Conservation (phyloP, 176 grass and related monocot genomes). For the Pontederia paniculata region DNA sequence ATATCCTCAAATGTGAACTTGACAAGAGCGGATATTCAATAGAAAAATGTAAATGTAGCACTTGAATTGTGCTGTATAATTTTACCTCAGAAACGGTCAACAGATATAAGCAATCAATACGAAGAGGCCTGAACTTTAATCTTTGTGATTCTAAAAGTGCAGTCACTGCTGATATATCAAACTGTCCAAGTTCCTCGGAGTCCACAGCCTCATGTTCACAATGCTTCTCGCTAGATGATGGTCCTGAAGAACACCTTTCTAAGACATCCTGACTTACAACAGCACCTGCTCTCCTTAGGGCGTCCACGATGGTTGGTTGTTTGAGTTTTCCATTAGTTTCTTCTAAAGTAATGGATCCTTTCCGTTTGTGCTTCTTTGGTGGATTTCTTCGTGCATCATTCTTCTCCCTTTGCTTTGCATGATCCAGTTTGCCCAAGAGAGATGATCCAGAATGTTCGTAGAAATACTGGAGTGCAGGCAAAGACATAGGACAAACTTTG, state of each 20-base stretch:
- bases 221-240: slow-evolving; percentile 26
- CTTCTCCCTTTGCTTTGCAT: slow-evolving; percentile 40
- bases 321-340: slow-evolving; percentile 53
- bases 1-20: not conserved
- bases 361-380: slow-evolving; percentile 47
- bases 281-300: slow-evolving; percentile 62
- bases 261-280: slow-evolving; percentile 43
- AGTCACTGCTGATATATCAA: slow-evolving; percentile 59
- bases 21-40: not conserved
- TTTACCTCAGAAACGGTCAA: slow-evolving; percentile 72
- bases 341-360: slow-evolving; percentile 27
- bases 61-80: not conserved
- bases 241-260: slow-evolving; percentile 39
- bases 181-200: slow-evolving; percentile 40
- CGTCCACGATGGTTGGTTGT: slow-evolving; percentile 63
- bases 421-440: slow-evolving; percentile 33
- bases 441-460: slow-evolving; percentile 34
- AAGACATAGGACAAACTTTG: slow-evolving; percentile 42
- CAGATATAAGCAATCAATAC: slow-evolving; percentile 40
- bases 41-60: not conserved
- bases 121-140: slow-evolving; percentile 84
- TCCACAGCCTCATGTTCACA: slow-evolving; percentile 32
- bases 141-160: slow-evolving; percentile 58
- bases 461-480: slow-evolving; percentile 58
- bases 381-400: slow-evolving; percentile 17